phyloP scores from a whole-genome alignment of 169 alveolate species.

The Plasmodium blacklocki region DNA sequence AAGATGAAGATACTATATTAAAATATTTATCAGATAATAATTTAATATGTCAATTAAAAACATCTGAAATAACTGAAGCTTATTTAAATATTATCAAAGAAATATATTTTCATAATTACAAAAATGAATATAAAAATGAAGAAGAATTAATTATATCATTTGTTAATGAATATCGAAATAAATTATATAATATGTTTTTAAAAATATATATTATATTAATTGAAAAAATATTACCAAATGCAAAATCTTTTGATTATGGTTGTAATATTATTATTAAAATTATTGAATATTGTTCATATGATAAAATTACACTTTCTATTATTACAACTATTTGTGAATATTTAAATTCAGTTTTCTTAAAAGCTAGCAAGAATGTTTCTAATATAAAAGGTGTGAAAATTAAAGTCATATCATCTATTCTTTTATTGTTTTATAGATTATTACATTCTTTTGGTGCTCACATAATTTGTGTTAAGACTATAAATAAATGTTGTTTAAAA shows the following conservation, averaged over 20 bases:
- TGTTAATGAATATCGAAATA: constrained; percentile 45
- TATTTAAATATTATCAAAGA: constrained; percentile 34
- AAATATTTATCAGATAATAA: constrained; percentile 54
- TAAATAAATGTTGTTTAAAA: constrained; percentile 53
- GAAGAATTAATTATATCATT: constrained; percentile 62
- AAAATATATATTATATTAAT: constrained; percentile 35
- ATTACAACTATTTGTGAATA: constrained; percentile 38
- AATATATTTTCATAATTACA: constrained; percentile 17
- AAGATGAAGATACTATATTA: constrained; percentile 39
- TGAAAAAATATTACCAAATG: constrained; percentile 55
- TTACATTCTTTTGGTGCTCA: constrained; percentile 18
- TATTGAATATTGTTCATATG: constrained; percentile 59
- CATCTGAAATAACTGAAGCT: constrained; percentile 59
- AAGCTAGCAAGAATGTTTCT: constrained; percentile 37
- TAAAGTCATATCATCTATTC: constrained; percentile 32
- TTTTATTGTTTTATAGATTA: constrained; percentile 36
- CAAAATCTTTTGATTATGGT: constrained; percentile 65
- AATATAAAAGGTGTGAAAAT: constrained; percentile 71
- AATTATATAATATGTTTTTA: constrained; percentile 29
- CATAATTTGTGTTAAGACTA: constrained; percentile 65
- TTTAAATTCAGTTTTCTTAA: constrained; percentile 24
- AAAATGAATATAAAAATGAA: constrained; percentile 19
- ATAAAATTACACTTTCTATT: constrained; percentile 42
- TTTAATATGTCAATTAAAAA: constrained; percentile 65
- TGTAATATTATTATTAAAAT: constrained; percentile 52